Percentiles rank a stretch among this genome's conserved stretches.
Evolutionary conservation across 2,329 filamentous ascomycete species (phyloP).

Genomic region (Colletotrichum tamarilloi): DNA sequence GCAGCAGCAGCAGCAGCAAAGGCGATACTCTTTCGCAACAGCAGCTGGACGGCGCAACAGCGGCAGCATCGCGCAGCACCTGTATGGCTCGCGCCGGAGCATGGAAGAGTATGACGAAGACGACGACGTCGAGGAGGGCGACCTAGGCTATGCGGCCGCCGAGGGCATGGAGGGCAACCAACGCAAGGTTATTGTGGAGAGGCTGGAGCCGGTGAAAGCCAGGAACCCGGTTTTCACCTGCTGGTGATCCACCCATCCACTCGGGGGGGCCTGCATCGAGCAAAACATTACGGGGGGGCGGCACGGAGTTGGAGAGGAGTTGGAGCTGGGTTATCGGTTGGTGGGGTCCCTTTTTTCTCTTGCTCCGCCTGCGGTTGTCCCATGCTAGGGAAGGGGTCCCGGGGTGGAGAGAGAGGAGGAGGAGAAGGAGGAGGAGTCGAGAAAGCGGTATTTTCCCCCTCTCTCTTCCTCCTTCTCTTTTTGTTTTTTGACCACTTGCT

Average conservation of each 20-base stretch:
- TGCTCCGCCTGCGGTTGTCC: not conserved
- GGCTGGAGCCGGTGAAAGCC: conserved; percentile 94
- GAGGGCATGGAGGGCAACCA: conserved; percentile 93
- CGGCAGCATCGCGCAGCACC: conserved; percentile 63
- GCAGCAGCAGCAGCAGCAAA: conserved; percentile 61
- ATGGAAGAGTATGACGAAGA: conserved; percentile 51
- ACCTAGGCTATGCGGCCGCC: conserved; percentile 93
- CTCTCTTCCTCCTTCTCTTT: not conserved
- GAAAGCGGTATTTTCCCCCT: not conserved
- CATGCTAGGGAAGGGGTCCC: conserved; percentile 19
- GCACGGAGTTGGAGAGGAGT: conserved; percentile 17
- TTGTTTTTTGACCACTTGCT: not conserved
- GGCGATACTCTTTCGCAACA: conserved; percentile 66
- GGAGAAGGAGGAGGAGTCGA: not conserved
- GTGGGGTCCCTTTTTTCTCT: conserved; percentile 8
- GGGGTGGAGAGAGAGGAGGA: not conserved
- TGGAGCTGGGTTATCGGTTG: conserved; percentile 11
- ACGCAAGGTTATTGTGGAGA: conserved; percentile 95
- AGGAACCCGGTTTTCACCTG: conserved; percentile 97
- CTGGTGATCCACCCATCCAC: conserved; percentile 72
- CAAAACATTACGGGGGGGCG: conserved; percentile 8
- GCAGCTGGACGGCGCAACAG: conserved; percentile 59
- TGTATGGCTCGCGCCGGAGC: conserved; percentile 52
- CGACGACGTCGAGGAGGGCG: conserved; percentile 86
- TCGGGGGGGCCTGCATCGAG: conserved; percentile 11